A percentile compares a stretch with the other conserved stretches of the same genome.
Evolutionary conservation across 1,284 basidiomycete species (phyloP).

Genomic region (Austropuccinia psidii): DNA sequence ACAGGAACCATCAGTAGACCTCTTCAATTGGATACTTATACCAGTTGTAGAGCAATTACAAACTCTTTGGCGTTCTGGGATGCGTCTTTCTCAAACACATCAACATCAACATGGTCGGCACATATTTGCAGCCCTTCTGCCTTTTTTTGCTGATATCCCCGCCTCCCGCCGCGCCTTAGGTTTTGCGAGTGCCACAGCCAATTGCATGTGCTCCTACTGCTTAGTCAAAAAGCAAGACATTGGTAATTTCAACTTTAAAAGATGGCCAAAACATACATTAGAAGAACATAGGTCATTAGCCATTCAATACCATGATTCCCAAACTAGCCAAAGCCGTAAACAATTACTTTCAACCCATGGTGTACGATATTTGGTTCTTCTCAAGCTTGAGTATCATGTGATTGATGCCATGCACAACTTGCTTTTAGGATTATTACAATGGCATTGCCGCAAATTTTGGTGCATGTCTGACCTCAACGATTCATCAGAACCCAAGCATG

Average conservation of each 20-base stretch:
- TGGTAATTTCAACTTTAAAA: not conserved
- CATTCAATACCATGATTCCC: not conserved
- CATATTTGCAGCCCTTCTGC: constrained; percentile 17
- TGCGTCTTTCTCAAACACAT: constrained; percentile 34
- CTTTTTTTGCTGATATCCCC: constrained; percentile 38
- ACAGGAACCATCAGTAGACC: constrained; percentile 35
- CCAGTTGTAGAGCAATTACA: constrained; percentile 46
- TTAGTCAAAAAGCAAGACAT: not conserved
- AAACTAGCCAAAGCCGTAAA: not conserved
- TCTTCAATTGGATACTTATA: constrained; percentile 45
- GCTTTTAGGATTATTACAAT: not conserved
- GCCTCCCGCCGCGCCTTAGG: constrained; percentile 34
- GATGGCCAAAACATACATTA: not conserved
- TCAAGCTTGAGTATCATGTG: constrained; percentile 9
- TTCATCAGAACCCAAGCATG: not conserved
- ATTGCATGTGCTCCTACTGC: constrained; percentile 36
- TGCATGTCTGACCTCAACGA: constrained; percentile 10
- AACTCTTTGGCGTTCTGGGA: constrained; percentile 45
- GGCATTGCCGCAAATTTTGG: constrained; percentile 12
- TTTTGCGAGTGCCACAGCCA: not conserved
- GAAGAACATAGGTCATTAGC: not conserved
- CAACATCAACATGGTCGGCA: not conserved
- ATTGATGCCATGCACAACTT: constrained; percentile 31
- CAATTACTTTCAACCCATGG: not conserved
- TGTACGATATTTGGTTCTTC: not conserved